phyloP scores from a whole-genome alignment of 768 basidiomycete species.

The Mycena olivaceomarginata region DNA sequence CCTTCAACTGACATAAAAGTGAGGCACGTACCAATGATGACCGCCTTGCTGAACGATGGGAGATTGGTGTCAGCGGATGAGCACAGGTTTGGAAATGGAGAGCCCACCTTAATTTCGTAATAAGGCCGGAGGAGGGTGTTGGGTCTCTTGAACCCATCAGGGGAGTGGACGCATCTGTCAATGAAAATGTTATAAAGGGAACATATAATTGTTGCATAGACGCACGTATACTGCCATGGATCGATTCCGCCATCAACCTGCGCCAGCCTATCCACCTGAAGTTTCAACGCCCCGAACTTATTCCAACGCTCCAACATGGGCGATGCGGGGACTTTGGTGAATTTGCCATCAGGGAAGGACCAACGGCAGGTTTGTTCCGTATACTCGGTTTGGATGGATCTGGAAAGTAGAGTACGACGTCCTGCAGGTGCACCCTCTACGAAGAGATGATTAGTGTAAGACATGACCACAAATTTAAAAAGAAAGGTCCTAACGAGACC shows the following conservation, averaged over 20 bases:
- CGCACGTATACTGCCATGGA: slow-evolving; percentile 39
- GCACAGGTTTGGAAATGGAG: neutral
- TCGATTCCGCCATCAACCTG: slow-evolving; percentile 37
- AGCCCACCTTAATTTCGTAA: slow-evolving; percentile 29
- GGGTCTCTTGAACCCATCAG: slow-evolving; percentile 20
- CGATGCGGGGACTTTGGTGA: slow-evolving; percentile 26
- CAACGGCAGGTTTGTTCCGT: slow-evolving; percentile 5
- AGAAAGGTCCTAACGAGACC: slow-evolving; percentile 24
- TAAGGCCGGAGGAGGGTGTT: slow-evolving; percentile 36
- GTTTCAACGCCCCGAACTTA: slow-evolving; percentile 31
- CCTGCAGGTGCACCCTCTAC: slow-evolving; percentile 30
- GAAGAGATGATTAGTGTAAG: neutral
- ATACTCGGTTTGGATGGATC: slow-evolving; percentile 31
- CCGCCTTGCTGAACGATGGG: slow-evolving; percentile 34
- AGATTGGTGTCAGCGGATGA: slow-evolving; percentile 14
- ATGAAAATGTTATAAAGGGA: slow-evolving; percentile 28
- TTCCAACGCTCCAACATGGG: slow-evolving; percentile 38
- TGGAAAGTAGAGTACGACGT: slow-evolving; percentile 28
- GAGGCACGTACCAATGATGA: slow-evolving; percentile 30
- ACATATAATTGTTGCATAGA: neutral
- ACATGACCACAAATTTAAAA: slow-evolving; percentile 1
- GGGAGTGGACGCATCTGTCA: slow-evolving; percentile 36
- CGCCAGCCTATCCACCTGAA: slow-evolving; percentile 34
- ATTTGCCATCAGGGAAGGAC: slow-evolving; percentile 25
- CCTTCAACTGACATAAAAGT: neutral